These are phyloP conservation scores for Tetracentron sinense DNA, from an alignment of 164 flowering plant species.

Conservation along the genomic window DNA sequence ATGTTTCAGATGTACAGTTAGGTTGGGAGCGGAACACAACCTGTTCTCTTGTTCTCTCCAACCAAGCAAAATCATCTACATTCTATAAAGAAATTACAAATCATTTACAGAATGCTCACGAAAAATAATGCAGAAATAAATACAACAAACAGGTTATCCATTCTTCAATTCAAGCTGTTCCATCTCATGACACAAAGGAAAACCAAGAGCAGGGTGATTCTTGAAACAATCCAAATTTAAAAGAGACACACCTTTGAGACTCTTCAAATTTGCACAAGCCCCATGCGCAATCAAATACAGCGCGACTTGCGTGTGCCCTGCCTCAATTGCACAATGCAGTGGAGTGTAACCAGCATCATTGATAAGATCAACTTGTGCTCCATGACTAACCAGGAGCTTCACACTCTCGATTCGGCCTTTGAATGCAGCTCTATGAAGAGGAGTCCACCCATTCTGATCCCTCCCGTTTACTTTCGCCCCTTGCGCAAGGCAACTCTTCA, in stretches of 20 bases:
- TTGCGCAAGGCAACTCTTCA: slow-evolving; percentile 48
- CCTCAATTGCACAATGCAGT: slow-evolving; percentile 61
- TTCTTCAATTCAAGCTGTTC: slow-evolving; percentile 17
- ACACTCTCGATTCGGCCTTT: slow-evolving; percentile 57
- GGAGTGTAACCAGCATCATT: slow-evolving; percentile 66
- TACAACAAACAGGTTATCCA: neutral
- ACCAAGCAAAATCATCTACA: slow-evolving; percentile 2
- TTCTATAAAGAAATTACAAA: neutral
- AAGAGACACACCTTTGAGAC: slow-evolving; percentile 27
- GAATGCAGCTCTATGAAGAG: slow-evolving; percentile 74
- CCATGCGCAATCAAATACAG: slow-evolving; percentile 45
- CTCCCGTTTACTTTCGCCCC: slow-evolving; percentile 50
- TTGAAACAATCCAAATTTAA: slow-evolving; percentile 26
- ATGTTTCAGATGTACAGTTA: too few species aligned
- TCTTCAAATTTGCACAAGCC: slow-evolving; percentile 39
- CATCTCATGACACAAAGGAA: slow-evolving; percentile 21
- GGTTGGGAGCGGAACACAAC: slow-evolving; percentile 4
- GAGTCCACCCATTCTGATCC: slow-evolving; percentile 83
- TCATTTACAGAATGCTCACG: slow-evolving; percentile 2
- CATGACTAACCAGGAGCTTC: slow-evolving; percentile 44
- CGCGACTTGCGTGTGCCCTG: slow-evolving; percentile 56
- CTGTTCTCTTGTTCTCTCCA: slow-evolving; percentile 10
- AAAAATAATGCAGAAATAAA: neutral
- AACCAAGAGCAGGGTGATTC: slow-evolving; percentile 25
- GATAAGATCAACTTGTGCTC: slow-evolving; percentile 45